Evolutionary conservation across 1,284 basidiomycete species (phyloP), one percentile per base, ranked within the genome.

Genomic region (Mycosarcoma mackinlayi): DNA sequence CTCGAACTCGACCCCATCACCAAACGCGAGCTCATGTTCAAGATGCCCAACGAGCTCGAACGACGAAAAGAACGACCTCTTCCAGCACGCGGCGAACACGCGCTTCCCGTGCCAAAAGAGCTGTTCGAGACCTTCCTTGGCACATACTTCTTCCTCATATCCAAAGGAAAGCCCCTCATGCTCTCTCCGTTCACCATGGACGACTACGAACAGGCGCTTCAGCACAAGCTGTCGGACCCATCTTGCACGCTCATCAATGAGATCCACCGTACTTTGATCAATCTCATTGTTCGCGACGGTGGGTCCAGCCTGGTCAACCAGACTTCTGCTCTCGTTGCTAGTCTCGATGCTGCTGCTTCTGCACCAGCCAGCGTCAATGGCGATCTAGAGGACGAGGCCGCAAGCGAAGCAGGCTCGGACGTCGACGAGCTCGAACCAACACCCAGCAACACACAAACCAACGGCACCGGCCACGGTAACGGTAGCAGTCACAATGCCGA

Each of bases 171-270:
- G 86, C 90, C 94, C 3, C 86, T 98, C 14, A 89, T 90, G 66
- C 84, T 98, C 10, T 95, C 94, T n/a, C 85, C 90, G 10, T 93
- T 98, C 82, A 91, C 93, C 0, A 86, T 98, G 75, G 96, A 98
- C 82, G 96, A 98, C 76, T 93, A 91, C 79, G 93, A 95, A 79
- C 88, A 89, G 62, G 90, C 93, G 0, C 85, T 98, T 25, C 89
- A 90, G 48, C 95, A 98, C 82, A 86, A 87, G 14, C 85, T 88
- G 48, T 77, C 85, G 33, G 91, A 92, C 30, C 87, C 89, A 3
- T 86, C 89, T 1, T 94, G 93, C 75, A 80, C 87, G 30, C 86
- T 98, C 38, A 86, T 98, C 35, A 88, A 88, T 50, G 96, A 98
- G 83, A 87, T 96, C 33, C 94, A 98, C 83, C 90, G 91, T 0